phyloP scores from a whole-genome alignment of 495 filamentous ascomycete genomes.

The Neurospora discreta region DNA sequence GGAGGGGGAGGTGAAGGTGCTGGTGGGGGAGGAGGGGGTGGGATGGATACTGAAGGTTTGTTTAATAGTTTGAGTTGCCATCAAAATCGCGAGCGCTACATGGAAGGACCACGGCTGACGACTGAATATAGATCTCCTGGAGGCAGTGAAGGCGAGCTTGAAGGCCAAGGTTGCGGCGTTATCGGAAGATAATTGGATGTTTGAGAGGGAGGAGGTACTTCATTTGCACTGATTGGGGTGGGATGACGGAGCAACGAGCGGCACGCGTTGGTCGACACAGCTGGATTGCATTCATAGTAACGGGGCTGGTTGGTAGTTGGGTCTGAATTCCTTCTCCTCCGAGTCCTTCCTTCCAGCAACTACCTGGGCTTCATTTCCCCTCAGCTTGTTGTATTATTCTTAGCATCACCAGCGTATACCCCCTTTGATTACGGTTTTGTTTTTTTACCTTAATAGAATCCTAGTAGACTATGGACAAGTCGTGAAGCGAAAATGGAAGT shows the following conservation, averaged over 20 bases:
- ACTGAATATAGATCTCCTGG: slow-evolving; percentile 49
- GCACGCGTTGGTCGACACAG: neutral
- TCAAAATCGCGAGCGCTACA: no score
- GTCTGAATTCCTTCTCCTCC: neutral
- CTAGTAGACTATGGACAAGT: neutral
- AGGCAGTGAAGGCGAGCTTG: slow-evolving; percentile 59
- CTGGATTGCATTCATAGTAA: neutral
- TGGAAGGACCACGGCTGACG: neutral
- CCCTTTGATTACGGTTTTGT: neutral
- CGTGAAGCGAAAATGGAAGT: neutral
- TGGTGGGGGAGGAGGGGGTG: neutral
- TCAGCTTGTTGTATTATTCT: neutral
- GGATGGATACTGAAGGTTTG: neutral
- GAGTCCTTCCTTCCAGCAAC: neutral
- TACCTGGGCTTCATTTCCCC: neutral
- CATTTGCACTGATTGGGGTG: slow-evolving; percentile 12
- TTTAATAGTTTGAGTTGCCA: neutral
- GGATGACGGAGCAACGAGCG: neutral
- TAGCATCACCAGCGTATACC: neutral
- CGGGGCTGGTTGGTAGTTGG: neutral
- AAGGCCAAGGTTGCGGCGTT: slow-evolving; percentile 59
- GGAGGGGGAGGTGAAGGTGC: neutral
- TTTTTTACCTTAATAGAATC: neutral
- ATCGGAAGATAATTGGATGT: slow-evolving; percentile 87
- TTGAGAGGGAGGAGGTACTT: slow-evolving; percentile 56